A percentile compares a stretch with the other conserved stretches of the same genome.
Evolutionary conservation across 257 asterid species (phyloP).

Genomic region (Jaltomata sinuosa): DNA sequence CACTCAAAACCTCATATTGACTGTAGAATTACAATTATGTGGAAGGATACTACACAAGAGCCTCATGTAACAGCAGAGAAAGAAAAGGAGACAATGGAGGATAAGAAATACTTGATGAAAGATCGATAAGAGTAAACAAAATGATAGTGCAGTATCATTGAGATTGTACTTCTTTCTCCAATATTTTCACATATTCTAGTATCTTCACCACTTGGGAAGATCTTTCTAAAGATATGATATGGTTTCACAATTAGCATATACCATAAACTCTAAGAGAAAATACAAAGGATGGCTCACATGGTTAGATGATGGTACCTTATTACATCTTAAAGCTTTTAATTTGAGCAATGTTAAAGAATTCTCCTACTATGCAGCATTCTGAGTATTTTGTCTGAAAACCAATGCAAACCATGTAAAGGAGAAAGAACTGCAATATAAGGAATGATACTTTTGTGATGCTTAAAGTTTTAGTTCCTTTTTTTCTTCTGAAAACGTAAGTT

Average conservation of each 20-base stretch:
- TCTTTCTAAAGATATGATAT: conserved; percentile 7
- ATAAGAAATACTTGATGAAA: neutral
- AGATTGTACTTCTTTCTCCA: too few species aligned
- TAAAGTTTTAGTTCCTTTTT: neutral
- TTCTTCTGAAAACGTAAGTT: neutral
- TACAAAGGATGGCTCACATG: neutral
- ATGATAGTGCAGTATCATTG: neutral
- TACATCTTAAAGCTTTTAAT: neutral
- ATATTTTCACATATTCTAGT: conserved; percentile 2
- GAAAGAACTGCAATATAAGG: neutral
- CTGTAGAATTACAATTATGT: conserved; percentile 30
- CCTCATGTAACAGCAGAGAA: neutral
- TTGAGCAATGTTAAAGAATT: conserved; percentile 11
- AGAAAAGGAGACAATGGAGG: neutral
- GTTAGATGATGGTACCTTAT: conserved; percentile 14
- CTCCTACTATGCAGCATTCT: conserved; percentile 10
- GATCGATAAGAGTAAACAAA: neutral
- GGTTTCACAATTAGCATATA: neutral
- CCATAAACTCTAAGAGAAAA: neutral
- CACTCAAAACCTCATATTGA: conserved; percentile 11
- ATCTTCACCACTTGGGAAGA: conserved; percentile 17
- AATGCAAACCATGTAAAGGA: neutral
- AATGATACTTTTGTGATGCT: neutral
- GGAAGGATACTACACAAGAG: neutral
- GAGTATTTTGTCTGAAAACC: conserved; percentile 18